A percentile compares a stretch with the other conserved stretches of the same genome.
phyloP scores from a whole-genome alignment of 441 rosid genomes.

The Populus trichocarpa region DNA sequence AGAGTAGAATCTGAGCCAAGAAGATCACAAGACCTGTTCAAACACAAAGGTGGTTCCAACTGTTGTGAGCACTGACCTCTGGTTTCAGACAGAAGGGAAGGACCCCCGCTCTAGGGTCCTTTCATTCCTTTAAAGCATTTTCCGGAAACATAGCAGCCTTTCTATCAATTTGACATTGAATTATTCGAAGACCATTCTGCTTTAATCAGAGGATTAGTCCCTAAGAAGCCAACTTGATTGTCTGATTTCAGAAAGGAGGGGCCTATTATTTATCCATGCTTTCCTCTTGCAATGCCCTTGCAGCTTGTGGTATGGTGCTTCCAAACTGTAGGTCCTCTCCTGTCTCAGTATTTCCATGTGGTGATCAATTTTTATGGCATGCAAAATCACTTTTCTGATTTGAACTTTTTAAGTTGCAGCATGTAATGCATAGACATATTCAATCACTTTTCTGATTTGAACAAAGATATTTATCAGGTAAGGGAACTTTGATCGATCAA shows the following conservation, averaged over 20 bases:
- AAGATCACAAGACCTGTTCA: neutral
- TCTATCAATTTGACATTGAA: constrained; percentile 13
- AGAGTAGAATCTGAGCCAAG: neutral
- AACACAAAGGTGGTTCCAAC: neutral
- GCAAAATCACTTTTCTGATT: constrained; percentile 5
- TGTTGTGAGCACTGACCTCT: neutral
- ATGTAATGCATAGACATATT: neutral
- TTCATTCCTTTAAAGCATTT: neutral
- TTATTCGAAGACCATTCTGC: constrained; percentile 18
- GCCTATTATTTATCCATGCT: neutral
- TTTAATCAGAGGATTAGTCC: constrained; percentile 1
- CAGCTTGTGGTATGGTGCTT: constrained; percentile 3
- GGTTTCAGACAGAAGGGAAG: neutral
- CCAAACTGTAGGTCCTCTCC: constrained; percentile 3
- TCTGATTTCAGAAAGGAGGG: constrained; percentile 17
- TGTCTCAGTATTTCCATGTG: neutral
- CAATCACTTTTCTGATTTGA: neutral
- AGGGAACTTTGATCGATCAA: too few species aligned
- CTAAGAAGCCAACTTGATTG: too few species aligned
- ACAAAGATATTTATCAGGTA: too few species aligned
- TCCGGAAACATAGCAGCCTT: constrained; percentile 14
- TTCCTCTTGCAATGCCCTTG: neutral
- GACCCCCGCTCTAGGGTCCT: neutral
- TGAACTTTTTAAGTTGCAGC: neutral
- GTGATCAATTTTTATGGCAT: neutral